These are phyloP conservation scores for Arachis stenosperma DNA, from an alignment of 306 rosid genomes.

Conservation along the genomic window DNA sequence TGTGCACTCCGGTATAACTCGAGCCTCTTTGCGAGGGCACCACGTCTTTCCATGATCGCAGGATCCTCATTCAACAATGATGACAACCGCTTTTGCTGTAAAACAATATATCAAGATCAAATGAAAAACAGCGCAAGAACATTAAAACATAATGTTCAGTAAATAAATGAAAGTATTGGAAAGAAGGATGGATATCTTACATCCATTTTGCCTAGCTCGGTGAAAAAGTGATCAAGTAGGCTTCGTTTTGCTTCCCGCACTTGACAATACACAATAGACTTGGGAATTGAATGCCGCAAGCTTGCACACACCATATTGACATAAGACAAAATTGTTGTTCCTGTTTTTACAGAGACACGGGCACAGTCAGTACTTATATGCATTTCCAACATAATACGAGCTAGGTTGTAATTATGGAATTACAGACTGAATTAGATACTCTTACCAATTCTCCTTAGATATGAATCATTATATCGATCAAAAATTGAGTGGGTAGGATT, in stretches of 20 bases:
- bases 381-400: conserved; percentile 16
- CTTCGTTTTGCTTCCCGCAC: conserved; percentile 93
- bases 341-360: conserved; percentile 44
- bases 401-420: conserved; percentile 24
- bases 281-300: conserved; percentile 87
- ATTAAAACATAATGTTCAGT: not conserved
- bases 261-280: conserved; percentile 89
- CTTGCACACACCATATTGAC: conserved; percentile 86
- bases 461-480: conserved; percentile 91
- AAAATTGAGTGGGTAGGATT: conserved; percentile 94
- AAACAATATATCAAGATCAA: conserved; percentile 17
- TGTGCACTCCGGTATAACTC: conserved; percentile 92
- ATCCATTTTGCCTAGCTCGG: conserved; percentile 86
- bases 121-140: conserved; percentile 23
- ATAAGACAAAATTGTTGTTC: conserved; percentile 79
- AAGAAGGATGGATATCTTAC: conserved; percentile 44
- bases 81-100: conserved; percentile 76
- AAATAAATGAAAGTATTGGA: conserved; percentile 15
- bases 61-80: conserved; percentile 93
- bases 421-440: conserved; percentile 21
- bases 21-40: conserved; percentile 78
- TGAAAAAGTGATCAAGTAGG: conserved; percentile 83
- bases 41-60: conserved; percentile 85
- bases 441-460: conserved; percentile 81
- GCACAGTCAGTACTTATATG: not conserved